Conservation (phyloP, 371 early-diverging fungal genomes). For the Apophysomyces trapeziformis region DNA sequence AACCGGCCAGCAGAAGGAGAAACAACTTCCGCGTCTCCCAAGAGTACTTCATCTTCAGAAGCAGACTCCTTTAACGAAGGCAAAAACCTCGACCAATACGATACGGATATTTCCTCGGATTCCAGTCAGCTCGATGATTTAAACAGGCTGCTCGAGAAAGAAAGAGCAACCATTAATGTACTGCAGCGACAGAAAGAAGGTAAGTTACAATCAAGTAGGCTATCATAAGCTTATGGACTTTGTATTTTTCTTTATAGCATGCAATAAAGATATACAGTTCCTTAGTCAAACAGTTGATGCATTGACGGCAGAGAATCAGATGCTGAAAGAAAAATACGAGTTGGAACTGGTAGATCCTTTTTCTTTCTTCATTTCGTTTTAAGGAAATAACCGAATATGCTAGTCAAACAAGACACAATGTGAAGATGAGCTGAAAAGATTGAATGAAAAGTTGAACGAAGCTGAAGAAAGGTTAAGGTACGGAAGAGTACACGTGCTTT, state of each 20-base stretch:
- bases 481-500: background rate
- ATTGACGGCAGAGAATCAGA: conserved; percentile 28
- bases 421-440: conserved; percentile 24
- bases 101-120: background rate
- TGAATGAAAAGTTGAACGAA: conserved; percentile 26
- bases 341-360: conserved; percentile 27
- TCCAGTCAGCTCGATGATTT: background rate
- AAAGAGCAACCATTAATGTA: conserved; percentile 40
- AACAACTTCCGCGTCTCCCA: background rate
- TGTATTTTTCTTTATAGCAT: conserved; percentile 24
- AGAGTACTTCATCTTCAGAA: background rate
- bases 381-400: background rate
- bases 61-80: background rate
- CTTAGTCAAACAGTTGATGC: conserved; percentile 38
- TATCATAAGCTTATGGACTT: background rate
- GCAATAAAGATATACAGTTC: conserved; percentile 42
- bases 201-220: background rate
- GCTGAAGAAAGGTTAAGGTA: conserved; percentile 29
- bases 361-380: background rate
- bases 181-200: conserved; percentile 55
- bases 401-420: conserved; percentile 25
- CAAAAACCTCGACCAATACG: background rate
- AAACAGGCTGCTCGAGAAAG: conserved; percentile 32
- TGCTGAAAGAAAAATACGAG: conserved; percentile 37
- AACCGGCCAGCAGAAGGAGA: background rate